Conservation (phyloP, 2,329 filamentous ascomycete species). For the Cladosporium cucumerinum region DNA sequence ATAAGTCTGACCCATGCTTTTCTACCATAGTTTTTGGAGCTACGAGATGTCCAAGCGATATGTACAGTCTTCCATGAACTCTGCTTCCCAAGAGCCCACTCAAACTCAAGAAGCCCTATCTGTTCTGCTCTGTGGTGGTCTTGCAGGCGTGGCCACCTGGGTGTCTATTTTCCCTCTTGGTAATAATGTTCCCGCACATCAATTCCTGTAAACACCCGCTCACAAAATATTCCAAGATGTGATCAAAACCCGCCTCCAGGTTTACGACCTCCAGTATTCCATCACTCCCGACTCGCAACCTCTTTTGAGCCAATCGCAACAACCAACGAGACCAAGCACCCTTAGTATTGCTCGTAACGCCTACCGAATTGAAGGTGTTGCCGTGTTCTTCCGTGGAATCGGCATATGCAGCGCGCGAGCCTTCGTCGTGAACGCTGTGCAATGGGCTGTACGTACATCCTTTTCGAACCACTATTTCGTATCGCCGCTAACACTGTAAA, state of each 20-base stretch:
- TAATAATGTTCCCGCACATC: constrained; percentile 18
- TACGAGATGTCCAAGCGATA: constrained; percentile 72
- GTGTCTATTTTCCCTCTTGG: constrained; percentile 78
- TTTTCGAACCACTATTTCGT: neutral
- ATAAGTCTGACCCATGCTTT: neutral
- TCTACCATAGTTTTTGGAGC: constrained; percentile 67
- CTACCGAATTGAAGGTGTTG: constrained; percentile 67
- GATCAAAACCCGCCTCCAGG: constrained; percentile 88
- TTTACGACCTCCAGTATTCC: constrained; percentile 50
- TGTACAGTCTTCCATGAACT: constrained; percentile 38
- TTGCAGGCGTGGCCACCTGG: constrained; percentile 88
- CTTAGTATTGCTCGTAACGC: constrained; percentile 58
- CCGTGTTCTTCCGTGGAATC: constrained; percentile 78
- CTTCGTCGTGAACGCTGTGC: constrained; percentile 89
- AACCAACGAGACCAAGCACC: constrained; percentile 1
- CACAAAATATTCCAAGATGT: constrained; percentile 55
- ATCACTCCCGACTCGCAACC: constrained; percentile 3
- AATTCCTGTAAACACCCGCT: neutral
- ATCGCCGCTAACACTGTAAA: neutral
- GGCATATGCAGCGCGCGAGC: constrained; percentile 79
- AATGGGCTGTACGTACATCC: constrained; percentile 64
- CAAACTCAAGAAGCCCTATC: constrained; percentile 29
- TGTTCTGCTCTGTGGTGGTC: constrained; percentile 71
- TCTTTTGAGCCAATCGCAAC: constrained; percentile 11
- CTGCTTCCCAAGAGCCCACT: constrained; percentile 47